Conservation (phyloP, 441 rosid genomes). For the Erysimum pusillum region DNA sequence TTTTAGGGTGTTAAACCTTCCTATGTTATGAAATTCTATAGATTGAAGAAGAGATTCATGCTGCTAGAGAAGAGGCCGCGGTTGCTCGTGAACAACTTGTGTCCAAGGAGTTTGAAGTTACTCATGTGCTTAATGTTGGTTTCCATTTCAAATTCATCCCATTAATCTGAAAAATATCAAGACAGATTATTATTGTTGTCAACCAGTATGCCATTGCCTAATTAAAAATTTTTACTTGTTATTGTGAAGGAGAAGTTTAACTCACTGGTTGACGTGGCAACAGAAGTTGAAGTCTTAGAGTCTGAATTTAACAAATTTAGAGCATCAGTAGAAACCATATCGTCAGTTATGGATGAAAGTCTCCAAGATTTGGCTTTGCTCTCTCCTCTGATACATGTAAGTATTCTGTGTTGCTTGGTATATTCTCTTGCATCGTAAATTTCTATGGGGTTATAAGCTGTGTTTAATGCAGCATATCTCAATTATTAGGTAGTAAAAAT, state of each 20-base stretch:
- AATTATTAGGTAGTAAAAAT: background rate
- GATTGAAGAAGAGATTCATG: slow-evolving; percentile 73
- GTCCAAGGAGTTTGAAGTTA: slow-evolving; percentile 53
- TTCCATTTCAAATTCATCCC: slow-evolving; percentile 34
- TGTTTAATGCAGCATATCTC: slow-evolving; percentile 21
- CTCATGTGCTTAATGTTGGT: slow-evolving; percentile 54
- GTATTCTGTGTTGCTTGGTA: slow-evolving; percentile 45
- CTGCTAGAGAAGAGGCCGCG: slow-evolving; percentile 70
- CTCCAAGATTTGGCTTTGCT: slow-evolving; percentile 62
- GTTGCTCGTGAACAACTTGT: slow-evolving; percentile 65
- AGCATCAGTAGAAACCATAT: slow-evolving; percentile 56
- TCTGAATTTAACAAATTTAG: slow-evolving; percentile 62
- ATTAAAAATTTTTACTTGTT: slow-evolving; percentile 42
- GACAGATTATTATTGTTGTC: slow-evolving; percentile 24
- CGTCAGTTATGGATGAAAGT: slow-evolving; percentile 67
- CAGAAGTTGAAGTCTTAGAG: slow-evolving; percentile 66
- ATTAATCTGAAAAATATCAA: slow-evolving; percentile 26
- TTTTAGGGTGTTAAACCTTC: slow-evolving; percentile 10
- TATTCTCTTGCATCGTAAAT: slow-evolving; percentile 10
- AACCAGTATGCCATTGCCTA: slow-evolving; percentile 33
- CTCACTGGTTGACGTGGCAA: slow-evolving; percentile 54
- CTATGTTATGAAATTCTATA: slow-evolving; percentile 45
- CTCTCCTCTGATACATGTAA: slow-evolving; percentile 62
- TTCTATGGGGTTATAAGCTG: slow-evolving; percentile 24
- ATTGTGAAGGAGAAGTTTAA: slow-evolving; percentile 53